Conservation (phyloP, 768 basidiomycete genomes). For the Panaeolus cyanescens region DNA sequence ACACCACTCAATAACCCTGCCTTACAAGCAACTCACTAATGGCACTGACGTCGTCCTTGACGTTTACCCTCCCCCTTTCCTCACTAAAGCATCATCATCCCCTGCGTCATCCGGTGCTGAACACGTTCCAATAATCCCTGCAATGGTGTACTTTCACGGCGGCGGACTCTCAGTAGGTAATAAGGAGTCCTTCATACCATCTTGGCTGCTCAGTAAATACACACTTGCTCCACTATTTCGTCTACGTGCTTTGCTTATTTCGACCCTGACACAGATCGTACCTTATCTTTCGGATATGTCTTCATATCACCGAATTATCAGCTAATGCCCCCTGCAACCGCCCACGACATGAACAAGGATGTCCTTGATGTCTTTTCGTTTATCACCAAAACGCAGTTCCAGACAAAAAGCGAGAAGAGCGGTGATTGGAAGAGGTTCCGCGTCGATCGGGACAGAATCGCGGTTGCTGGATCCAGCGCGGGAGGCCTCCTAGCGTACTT, state of each 20-base stretch:
- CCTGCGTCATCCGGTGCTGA: not conserved
- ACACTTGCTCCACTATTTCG: not conserved
- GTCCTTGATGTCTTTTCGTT: slow-evolving; percentile 44
- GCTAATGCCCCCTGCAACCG: slow-evolving; percentile 54
- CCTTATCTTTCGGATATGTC: slow-evolving; percentile 44
- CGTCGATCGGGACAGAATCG: slow-evolving; percentile 46
- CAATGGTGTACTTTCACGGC: slow-evolving; percentile 48
- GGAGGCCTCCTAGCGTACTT: slow-evolving; percentile 66
- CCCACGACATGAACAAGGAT: slow-evolving; percentile 58
- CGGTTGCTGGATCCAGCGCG: slow-evolving; percentile 58
- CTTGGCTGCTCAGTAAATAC: slow-evolving; percentile 59
- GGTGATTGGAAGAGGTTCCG: slow-evolving; percentile 18
- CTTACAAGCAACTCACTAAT: not conserved
- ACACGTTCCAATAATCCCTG: slow-evolving; percentile 20
- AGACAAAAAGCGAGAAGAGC: slow-evolving; percentile 22
- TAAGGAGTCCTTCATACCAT: slow-evolving; percentile 61
- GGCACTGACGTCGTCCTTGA: not conserved
- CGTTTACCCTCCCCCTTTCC: not conserved
- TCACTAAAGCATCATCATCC: not conserved
- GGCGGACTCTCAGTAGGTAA: slow-evolving; percentile 66
- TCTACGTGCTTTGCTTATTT: not conserved
- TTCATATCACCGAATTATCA: slow-evolving; percentile 69
- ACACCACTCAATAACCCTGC: not conserved
- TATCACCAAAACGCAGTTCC: slow-evolving; percentile 37
- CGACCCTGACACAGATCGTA: slow-evolving; percentile 38